phyloP scores from a whole-genome alignment of 2,329 filamentous ascomycete species.

The Penicillium sp. region DNA sequence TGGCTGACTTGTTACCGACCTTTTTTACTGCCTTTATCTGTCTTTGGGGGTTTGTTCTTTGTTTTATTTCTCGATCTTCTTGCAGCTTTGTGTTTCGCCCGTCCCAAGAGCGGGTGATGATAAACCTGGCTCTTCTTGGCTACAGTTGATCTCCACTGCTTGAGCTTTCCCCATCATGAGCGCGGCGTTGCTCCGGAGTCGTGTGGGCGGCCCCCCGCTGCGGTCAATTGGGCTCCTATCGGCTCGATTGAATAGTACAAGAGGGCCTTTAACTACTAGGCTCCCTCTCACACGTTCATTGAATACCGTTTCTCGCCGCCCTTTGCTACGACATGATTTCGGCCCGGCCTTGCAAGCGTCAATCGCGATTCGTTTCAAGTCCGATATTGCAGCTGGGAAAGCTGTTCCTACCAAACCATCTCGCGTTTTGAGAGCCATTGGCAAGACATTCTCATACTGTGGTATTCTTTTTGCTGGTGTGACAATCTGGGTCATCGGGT shows the following conservation, averaged over 20 bases:
- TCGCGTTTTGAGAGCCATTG: constrained; percentile 54
- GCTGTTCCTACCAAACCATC: constrained; percentile 27
- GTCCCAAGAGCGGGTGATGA: not conserved
- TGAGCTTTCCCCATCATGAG: constrained; percentile 28
- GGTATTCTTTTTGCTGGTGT: constrained; percentile 74
- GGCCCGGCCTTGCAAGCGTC: constrained; percentile 20
- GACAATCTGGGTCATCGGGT: constrained; percentile 69
- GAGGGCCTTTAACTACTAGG: constrained; percentile 7
- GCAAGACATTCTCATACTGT: constrained; percentile 67
- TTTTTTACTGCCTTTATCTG: not conserved
- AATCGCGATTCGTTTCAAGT: constrained; percentile 33
- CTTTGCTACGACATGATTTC: constrained; percentile 6
- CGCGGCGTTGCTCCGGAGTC: constrained; percentile 32
- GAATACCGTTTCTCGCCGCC: constrained; percentile 22
- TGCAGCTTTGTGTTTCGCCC: not conserved
- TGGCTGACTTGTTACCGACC: not conserved
- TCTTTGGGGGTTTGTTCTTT: not conserved
- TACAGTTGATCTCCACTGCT: constrained; percentile 11
- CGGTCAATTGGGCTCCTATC: constrained; percentile 27
- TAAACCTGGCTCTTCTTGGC: not conserved
- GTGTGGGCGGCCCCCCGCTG: constrained; percentile 28
- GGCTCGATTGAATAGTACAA: constrained; percentile 21
- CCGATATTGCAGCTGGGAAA: constrained; percentile 27
- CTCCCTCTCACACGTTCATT: constrained; percentile 20
- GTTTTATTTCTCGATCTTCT: not conserved